A percentile compares a stretch with the other conserved stretches of the same genome.
Conservation (phyloP, 1,139 yeast species). For the Pneumocystis jirovecii region DNA sequence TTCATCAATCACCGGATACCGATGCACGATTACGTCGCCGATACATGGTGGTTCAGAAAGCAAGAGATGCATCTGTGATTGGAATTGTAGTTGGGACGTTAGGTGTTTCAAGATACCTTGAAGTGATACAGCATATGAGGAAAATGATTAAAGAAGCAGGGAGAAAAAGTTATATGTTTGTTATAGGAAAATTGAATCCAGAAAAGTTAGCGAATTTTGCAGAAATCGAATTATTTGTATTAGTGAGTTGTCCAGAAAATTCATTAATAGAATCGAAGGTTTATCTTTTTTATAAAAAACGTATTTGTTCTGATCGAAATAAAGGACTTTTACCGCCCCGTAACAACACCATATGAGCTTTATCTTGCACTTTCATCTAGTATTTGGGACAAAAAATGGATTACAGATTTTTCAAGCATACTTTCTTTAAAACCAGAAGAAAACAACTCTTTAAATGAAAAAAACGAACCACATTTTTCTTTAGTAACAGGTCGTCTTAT, state of each 20-base stretch:
- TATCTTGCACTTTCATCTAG: constrained; percentile 43
- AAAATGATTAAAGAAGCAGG: constrained; percentile 55
- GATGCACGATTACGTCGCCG: constrained; percentile 44
- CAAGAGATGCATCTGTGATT: constrained; percentile 78
- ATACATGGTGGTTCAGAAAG: constrained; percentile 72
- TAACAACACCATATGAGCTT: constrained; percentile 85
- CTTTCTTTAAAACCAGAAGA: constrained; percentile 18
- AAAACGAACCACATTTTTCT: constrained; percentile 61
- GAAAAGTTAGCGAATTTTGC: constrained; percentile 94
- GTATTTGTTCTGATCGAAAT: constrained; percentile 22
- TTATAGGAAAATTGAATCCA: constrained; percentile 96
- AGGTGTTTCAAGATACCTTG: constrained; percentile 28
- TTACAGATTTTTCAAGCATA: constrained; percentile 54
- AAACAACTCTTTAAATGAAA: neutral
- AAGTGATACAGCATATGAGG: constrained; percentile 20
- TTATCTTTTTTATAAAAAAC: constrained; percentile 36
- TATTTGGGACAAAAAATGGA: constrained; percentile 84
- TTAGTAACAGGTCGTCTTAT: constrained; percentile 56
- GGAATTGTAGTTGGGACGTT: constrained; percentile 85
- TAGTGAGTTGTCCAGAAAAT: constrained; percentile 86
- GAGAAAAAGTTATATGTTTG: constrained; percentile 83
- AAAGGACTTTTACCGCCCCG: constrained; percentile 72
- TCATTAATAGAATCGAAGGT: constrained; percentile 43
- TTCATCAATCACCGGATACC: constrained; percentile 5
- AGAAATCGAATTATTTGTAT: constrained; percentile 81